These are phyloP conservation scores for Paracoccidioides lutzii DNA, from an alignment of 2,329 filamentous ascomycete genomes.

Conservation along the genomic window DNA sequence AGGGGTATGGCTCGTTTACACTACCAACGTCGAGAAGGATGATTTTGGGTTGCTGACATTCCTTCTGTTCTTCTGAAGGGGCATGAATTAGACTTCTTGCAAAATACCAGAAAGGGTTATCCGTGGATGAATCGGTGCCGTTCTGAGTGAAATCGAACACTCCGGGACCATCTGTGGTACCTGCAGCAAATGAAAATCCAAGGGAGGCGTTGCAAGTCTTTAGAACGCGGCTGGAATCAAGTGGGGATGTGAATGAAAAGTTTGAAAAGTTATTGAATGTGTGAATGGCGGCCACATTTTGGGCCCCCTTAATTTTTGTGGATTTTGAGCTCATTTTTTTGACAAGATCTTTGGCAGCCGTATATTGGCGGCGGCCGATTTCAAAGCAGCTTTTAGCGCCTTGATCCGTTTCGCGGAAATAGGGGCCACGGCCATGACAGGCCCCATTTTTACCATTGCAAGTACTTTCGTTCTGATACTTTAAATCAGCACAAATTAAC, in stretches of 20 bases:
- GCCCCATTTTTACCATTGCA: constrained; percentile 42
- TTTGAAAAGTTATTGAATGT: constrained; percentile 70
- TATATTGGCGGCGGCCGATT: constrained; percentile 35
- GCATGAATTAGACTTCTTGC: constrained; percentile 60
- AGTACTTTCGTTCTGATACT: constrained; percentile 57
- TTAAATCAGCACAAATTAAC: neutral
- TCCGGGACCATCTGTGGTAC: constrained; percentile 82
- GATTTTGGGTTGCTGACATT: constrained; percentile 70
- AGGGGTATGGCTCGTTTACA: constrained; percentile 63
- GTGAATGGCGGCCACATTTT: constrained; percentile 67
- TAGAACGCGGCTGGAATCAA: constrained; percentile 46
- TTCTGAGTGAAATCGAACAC: constrained; percentile 91
- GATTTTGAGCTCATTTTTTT: constrained; percentile 36
- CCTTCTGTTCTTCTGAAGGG: constrained; percentile 55
- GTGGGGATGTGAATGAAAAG: constrained; percentile 57
- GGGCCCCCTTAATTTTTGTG: constrained; percentile 40
- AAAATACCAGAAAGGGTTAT: constrained; percentile 66
- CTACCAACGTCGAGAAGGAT: constrained; percentile 82
- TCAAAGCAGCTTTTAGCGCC: constrained; percentile 39
- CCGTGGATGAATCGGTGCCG: constrained; percentile 51
- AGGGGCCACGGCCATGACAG: constrained; percentile 36
- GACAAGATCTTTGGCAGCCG: constrained; percentile 40
- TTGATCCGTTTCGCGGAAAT: constrained; percentile 32
- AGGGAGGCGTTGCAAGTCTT: constrained; percentile 75
- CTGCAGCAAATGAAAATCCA: constrained; percentile 85